Conservation (phyloP, 345 rosid genomes). For the Eucalyptus shirleyi region DNA sequence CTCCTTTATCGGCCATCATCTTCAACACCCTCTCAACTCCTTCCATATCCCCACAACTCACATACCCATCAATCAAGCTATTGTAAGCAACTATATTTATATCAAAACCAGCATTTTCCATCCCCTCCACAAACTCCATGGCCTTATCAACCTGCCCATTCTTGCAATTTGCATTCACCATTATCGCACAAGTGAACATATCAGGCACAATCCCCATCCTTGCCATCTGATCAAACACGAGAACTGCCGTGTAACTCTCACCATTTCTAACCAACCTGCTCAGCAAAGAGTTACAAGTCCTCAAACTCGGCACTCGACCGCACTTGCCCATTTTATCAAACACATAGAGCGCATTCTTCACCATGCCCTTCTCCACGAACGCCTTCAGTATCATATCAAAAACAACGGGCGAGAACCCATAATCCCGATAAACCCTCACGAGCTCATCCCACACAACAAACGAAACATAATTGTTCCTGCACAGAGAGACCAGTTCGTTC, state of each 20-base stretch:
- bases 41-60: slow-evolving; percentile 40
- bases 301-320: slow-evolving; percentile 50
- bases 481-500: slow-evolving; percentile 30
- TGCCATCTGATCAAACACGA: slow-evolving; percentile 59
- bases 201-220: slow-evolving; percentile 60
- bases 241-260: slow-evolving; percentile 32
- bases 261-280: slow-evolving; percentile 54
- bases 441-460: slow-evolving; percentile 54
- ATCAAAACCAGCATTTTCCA: slow-evolving; percentile 45
- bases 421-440: slow-evolving; percentile 33
- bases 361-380: slow-evolving; percentile 51
- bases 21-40: slow-evolving; percentile 25
- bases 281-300: slow-evolving; percentile 65
- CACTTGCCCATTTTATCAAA: slow-evolving; percentile 71
- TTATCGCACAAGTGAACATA: slow-evolving; percentile 57
- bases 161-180: slow-evolving; percentile 70
- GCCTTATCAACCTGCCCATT: slow-evolving; percentile 34
- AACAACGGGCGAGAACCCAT: slow-evolving; percentile 47
- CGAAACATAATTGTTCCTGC: slow-evolving; percentile 24
- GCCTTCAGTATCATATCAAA: slow-evolving; percentile 76
- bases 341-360: slow-evolving; percentile 62
- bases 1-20: slow-evolving; percentile 40
- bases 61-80: slow-evolving; percentile 71
- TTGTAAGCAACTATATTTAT: slow-evolving; percentile 60
- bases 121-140: slow-evolving; percentile 25